phyloP scores from a whole-genome alignment of 164 flowering plant species.

The Tinospora cordifolia region DNA sequence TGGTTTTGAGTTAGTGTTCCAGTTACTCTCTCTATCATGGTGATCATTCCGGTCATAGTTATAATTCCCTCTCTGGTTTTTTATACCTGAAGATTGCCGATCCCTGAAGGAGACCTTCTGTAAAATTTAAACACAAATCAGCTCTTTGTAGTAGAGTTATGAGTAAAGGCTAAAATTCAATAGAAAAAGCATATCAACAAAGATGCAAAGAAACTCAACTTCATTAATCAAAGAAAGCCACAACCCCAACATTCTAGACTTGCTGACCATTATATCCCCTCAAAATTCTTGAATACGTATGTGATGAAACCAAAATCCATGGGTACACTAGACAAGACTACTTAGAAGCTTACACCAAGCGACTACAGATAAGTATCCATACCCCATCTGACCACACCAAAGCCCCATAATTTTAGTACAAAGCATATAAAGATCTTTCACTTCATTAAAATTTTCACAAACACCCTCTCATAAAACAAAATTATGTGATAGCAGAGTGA shows the following conservation, averaged over 20 bases:
- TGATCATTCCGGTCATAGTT: constrained; percentile 59
- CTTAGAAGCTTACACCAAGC: too few species aligned
- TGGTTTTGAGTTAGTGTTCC: constrained; percentile 58
- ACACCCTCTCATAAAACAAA: too few species aligned
- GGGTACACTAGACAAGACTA: too few species aligned
- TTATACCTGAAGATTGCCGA: constrained; percentile 47
- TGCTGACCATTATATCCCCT: neutral
- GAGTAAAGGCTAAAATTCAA: neutral
- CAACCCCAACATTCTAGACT: neutral
- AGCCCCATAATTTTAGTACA: too few species aligned
- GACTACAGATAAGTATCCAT: too few species aligned
- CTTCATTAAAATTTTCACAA: neutral
- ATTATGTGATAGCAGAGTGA: neutral
- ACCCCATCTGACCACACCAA: too few species aligned
- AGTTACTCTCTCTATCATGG: constrained; percentile 78
- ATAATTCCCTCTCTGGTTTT: constrained; percentile 53
- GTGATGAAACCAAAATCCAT: too few species aligned
- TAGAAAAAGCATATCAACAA: neutral
- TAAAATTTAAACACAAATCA: constrained; percentile 14
- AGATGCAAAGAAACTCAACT: neutral
- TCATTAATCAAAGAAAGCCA: neutral
- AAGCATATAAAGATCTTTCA: too few species aligned
- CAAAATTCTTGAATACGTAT: too few species aligned
- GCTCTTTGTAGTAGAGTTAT: neutral
- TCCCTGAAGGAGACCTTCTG: constrained; percentile 68